Percentiles rank a stretch among this genome's conserved stretches.
Conservation (phyloP, 2,329 filamentous ascomycete genomes). For the Botryotinia calthae region DNA sequence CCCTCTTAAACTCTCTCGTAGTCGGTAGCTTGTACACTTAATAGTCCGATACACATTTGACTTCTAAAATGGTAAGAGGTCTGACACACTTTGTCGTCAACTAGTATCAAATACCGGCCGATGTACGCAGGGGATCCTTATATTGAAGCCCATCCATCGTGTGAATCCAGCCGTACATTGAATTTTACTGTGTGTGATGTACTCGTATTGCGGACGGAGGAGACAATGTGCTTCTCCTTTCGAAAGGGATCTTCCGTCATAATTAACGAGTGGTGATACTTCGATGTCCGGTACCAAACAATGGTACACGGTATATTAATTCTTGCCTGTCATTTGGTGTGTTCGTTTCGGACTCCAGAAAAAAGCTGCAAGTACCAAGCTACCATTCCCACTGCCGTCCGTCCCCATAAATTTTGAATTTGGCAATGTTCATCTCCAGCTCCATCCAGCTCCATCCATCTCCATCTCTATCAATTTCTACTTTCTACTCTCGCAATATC, state of each 20-base stretch:
- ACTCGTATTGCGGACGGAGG: not conserved
- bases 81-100: not conserved
- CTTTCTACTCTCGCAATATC: not conserved
- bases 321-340: not conserved
- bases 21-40: not conserved
- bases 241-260: not conserved
- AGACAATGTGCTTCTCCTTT: not conserved
- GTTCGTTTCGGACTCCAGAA: not conserved
- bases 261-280: not conserved
- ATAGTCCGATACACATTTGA: not conserved
- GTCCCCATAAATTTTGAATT: not conserved
- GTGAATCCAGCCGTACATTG: not conserved
- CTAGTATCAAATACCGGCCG: not conserved
- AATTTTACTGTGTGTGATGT: too few species aligned
- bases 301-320: not conserved
- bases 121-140: not conserved
- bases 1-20: not conserved
- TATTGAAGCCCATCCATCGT: not conserved
- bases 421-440: not conserved
- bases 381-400: not conserved
- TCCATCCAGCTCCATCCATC: not conserved
- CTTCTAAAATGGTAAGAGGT: not conserved
- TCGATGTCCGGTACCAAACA: not conserved
- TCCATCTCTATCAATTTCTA: not conserved
- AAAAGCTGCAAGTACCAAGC: not conserved